A percentile compares a stretch with the other conserved stretches of the same genome.
Evolutionary conservation across 2,329 filamentous ascomycete genomes (phyloP).

Genomic region (Penicillium sp.): DNA sequence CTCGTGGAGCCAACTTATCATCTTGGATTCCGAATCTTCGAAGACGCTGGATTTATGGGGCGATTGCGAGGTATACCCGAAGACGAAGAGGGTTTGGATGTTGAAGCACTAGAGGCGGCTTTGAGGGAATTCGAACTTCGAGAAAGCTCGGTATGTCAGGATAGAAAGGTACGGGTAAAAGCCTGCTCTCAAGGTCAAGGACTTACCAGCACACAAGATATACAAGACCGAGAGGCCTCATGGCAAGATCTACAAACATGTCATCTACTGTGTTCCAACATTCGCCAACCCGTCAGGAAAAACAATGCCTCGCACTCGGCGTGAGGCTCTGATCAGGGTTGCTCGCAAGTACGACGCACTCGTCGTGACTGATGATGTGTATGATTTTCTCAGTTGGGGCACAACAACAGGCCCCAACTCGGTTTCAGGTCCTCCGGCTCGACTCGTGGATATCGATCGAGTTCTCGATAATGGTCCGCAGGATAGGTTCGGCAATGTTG

Average conservation of each 20-base stretch:
- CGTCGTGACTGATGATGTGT: slow-evolving; percentile 82
- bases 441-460: slow-evolving; percentile 74
- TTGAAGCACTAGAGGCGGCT: slow-evolving; percentile 57
- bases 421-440: slow-evolving; percentile 52
- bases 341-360: slow-evolving; percentile 76
- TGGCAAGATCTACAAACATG: slow-evolving; percentile 20
- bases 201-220: slow-evolving; percentile 54
- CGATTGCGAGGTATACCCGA: slow-evolving; percentile 70
- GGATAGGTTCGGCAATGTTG: slow-evolving; percentile 70
- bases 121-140: slow-evolving; percentile 49
- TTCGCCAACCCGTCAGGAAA: slow-evolving; percentile 24
- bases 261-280: slow-evolving; percentile 23
- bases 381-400: slow-evolving; percentile 80
- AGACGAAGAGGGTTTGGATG: slow-evolving; percentile 73
- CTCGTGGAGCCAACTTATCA: slow-evolving; percentile 78
- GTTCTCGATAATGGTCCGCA: slow-evolving; percentile 58
- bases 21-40: slow-evolving; percentile 75
- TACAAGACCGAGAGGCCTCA: slow-evolving; percentile 11
- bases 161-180: not conserved
- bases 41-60: slow-evolving; percentile 70
- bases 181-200: no score
- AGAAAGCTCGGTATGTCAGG: not conserved
- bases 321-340: slow-evolving; percentile 66
- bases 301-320: slow-evolving; percentile 40
- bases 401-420: slow-evolving; percentile 34